A percentile compares a stretch with the other conserved stretches of the same genome.
Conservation (phyloP, 805 yeast genomes). For the Zygosaccharomyces bailii region DNA sequence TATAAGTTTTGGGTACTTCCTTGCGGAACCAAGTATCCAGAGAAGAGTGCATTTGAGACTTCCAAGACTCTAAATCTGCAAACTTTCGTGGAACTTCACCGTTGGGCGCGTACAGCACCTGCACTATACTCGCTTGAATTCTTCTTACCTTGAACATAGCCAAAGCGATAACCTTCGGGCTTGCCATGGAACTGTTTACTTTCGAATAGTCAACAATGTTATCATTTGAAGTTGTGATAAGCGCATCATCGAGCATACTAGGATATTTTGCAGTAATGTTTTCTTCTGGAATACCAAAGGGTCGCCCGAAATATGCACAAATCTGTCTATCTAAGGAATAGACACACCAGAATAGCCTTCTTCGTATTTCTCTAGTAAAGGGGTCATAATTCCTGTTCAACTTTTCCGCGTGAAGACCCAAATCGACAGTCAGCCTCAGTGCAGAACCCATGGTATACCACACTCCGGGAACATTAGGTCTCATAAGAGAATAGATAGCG, state of each 20-base stretch:
- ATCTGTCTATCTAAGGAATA: conserved; percentile 83
- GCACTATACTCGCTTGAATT: conserved; percentile 74
- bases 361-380: conserved; percentile 60
- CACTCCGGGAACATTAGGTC: conserved; percentile 88
- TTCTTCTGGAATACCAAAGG: conserved; percentile 85
- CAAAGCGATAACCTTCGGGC: conserved; percentile 65
- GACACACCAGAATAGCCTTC: conserved; percentile 85
- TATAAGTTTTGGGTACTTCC: conserved; percentile 51
- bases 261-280: conserved; percentile 70
- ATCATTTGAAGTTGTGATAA: conserved; percentile 42
- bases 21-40: conserved; percentile 61
- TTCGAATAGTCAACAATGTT: conserved; percentile 40
- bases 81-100: conserved; percentile 68
- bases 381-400: conserved; percentile 44
- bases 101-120: conserved; percentile 61
- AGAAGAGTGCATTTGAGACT: conserved; percentile 44
- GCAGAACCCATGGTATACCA: conserved; percentile 88
- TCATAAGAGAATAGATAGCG: conserved; percentile 73
- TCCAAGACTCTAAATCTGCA: conserved; percentile 58
- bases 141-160: conserved; percentile 66
- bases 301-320: conserved; percentile 81
- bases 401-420: conserved; percentile 76
- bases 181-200: conserved; percentile 42
- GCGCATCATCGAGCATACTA: conserved; percentile 67
- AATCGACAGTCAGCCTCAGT: conserved; percentile 71